These are phyloP conservation scores for Rhipidocladum racemiflorum DNA, from an alignment of 176 grass and related monocot species.

Conservation along the genomic window DNA sequence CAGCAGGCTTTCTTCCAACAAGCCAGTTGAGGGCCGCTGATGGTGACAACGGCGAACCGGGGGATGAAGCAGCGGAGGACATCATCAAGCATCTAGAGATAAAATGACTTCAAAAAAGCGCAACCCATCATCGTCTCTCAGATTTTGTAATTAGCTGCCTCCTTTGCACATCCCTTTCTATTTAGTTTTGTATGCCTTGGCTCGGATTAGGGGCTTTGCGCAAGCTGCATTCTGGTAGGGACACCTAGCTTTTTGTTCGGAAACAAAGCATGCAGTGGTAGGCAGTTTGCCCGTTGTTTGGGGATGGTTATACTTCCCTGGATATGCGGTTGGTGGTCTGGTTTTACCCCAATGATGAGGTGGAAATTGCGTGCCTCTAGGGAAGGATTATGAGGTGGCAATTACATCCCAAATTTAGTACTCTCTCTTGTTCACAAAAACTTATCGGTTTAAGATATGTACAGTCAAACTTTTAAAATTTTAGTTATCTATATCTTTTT, in stretches of 20 bases:
- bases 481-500: no score
- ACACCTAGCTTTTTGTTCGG: constrained; percentile 52
- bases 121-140: not conserved
- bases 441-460: no score
- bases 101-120: constrained; percentile 22
- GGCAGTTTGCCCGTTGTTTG: constrained; percentile 39
- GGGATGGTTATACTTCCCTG: constrained; percentile 57
- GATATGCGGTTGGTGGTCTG: constrained; percentile 46
- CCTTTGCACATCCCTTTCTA: constrained; percentile 45
- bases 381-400: constrained; percentile 50
- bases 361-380: constrained; percentile 49
- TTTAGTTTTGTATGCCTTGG: constrained; percentile 45
- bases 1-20: not conserved
- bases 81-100: constrained; percentile 51
- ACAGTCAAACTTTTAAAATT: no score
- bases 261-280: constrained; percentile 35
- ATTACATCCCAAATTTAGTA: constrained; percentile 34
- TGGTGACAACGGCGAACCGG: not conserved
- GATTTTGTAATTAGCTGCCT: constrained; percentile 55
- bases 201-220: constrained; percentile 44
- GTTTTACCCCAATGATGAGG: constrained; percentile 57
- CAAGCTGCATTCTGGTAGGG: constrained; percentile 47
- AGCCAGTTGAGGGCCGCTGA: not conserved
- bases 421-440: no score
- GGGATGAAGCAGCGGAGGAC: constrained; percentile 34